Percentiles rank a stretch among this genome's conserved stretches.
These are phyloP conservation scores for Pyrenula massariospora DNA, from an alignment of 495 filamentous ascomycete genomes.

Conservation along the genomic window DNA sequence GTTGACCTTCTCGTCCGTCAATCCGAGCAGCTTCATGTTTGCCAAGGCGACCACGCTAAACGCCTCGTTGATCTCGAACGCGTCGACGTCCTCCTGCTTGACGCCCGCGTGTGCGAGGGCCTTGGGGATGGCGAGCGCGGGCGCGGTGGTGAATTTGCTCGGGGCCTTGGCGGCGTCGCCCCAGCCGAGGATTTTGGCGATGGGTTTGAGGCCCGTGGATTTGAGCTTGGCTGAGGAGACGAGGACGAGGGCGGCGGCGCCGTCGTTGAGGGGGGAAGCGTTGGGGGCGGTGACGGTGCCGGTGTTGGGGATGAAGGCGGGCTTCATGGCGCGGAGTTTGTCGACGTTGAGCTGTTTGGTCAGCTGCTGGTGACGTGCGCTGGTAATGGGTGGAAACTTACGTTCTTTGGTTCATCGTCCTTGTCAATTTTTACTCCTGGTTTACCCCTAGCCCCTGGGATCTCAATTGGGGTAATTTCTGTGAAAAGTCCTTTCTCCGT, in stretches of 20 bases:
- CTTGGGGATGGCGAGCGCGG: slow-evolving; percentile 92
- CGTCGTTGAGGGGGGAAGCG: slow-evolving; percentile 90
- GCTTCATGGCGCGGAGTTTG: slow-evolving; percentile 74
- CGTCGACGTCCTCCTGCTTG: slow-evolving; percentile 64
- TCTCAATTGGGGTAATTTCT: slow-evolving; percentile 85
- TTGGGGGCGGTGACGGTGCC: slow-evolving; percentile 97
- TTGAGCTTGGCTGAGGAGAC: slow-evolving; percentile 84
- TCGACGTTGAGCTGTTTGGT: slow-evolving; percentile 65
- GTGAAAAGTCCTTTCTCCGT: slow-evolving; percentile 66
- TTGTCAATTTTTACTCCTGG: slow-evolving; percentile 65
- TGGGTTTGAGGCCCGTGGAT: slow-evolving; percentile 74
- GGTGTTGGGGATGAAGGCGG: slow-evolving; percentile 66
- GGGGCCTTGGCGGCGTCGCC: slow-evolving; percentile 84
- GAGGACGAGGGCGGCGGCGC: slow-evolving; percentile 79
- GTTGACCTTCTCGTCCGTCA: slow-evolving; percentile 83
- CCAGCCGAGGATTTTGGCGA: slow-evolving; percentile 95
- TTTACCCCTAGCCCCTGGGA: slow-evolving; percentile 82
- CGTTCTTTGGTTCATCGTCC: slow-evolving; percentile 94
- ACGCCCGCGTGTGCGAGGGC: slow-evolving; percentile 85
- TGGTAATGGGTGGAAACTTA: slow-evolving; percentile 15
- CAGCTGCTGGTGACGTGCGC: slow-evolving; percentile 1
- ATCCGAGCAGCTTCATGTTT: slow-evolving; percentile 77
- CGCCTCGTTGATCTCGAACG: slow-evolving; percentile 97
- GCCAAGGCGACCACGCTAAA: slow-evolving; percentile 94
- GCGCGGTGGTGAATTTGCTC: slow-evolving; percentile 89